Evolutionary conservation across 192 early-diverging fungal species (phyloP).

Genomic region (Diversispora eburnea): DNA sequence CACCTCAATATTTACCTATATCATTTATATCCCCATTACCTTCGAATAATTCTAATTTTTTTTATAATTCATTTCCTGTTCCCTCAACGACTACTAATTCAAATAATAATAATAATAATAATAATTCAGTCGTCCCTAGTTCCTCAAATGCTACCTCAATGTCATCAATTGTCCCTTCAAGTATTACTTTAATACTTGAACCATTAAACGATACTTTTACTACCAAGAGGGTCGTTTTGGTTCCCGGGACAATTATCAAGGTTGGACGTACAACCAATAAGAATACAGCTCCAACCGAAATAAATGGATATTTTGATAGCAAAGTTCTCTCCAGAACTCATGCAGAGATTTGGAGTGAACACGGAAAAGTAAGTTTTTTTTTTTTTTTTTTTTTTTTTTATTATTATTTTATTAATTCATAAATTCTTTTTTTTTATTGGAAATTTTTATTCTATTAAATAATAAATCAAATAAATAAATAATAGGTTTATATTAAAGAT

Average conservation of each 20-base stretch:
- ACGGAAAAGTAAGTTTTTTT: slow-evolving; percentile 50
- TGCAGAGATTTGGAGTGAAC: slow-evolving; percentile 67
- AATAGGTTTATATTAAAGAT: slow-evolving; percentile 68
- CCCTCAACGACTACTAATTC: too few species aligned
- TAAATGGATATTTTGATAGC: slow-evolving; percentile 80
- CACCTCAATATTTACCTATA: too few species aligned
- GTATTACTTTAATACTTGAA: slow-evolving; percentile 32
- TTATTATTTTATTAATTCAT: background rate
- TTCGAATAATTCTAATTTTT: too few species aligned
- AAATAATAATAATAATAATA: too few species aligned
- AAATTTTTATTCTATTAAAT: background rate
- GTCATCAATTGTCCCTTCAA: too few species aligned
- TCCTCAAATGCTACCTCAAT: too few species aligned
- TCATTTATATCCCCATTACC: too few species aligned
- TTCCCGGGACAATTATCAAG: slow-evolving; percentile 47
- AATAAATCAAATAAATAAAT: background rate
- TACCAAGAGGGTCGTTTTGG: slow-evolving; percentile 53
- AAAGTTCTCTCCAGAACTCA: slow-evolving; percentile 76
- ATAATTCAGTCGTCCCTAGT: too few species aligned
- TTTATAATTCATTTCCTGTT: too few species aligned
- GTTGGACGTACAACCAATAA: slow-evolving; percentile 69
- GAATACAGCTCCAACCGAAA: slow-evolving; percentile 56
- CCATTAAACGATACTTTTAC: slow-evolving; percentile 48
- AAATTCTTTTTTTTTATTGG: background rate
- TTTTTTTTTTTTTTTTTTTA: background rate